These are phyloP conservation scores for Reutealis trisperma DNA, from an alignment of 345 rosid genomes.

Conservation along the genomic window DNA sequence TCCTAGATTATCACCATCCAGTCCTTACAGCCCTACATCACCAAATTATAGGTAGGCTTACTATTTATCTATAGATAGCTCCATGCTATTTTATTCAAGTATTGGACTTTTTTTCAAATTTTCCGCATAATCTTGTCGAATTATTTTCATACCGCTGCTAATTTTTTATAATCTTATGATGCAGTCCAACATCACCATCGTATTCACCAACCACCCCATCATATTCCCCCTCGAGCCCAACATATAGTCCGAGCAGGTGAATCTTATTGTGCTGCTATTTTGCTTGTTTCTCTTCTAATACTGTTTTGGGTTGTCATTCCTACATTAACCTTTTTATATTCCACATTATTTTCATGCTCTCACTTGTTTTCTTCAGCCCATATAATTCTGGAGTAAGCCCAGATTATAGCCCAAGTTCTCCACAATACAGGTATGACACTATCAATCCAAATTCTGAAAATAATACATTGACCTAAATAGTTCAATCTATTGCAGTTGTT, in stretches of 20 bases:
- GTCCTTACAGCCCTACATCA: slow-evolving; percentile 96
- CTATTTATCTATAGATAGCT: background rate
- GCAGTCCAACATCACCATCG: slow-evolving; percentile 89
- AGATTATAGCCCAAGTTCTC: slow-evolving; percentile 79
- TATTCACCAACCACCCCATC: slow-evolving; percentile 95
- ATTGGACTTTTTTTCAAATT: background rate
- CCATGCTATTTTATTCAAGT: background rate
- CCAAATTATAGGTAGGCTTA: slow-evolving; percentile 73
- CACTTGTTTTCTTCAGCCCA: slow-evolving; percentile 48
- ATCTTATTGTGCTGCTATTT: background rate
- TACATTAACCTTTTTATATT: background rate
- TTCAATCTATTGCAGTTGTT: background rate
- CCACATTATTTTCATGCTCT: background rate
- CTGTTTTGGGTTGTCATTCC: background rate
- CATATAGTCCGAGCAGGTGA: slow-evolving; percentile 96
- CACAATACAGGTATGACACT: slow-evolving; percentile 51
- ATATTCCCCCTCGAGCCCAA: slow-evolving; percentile 87
- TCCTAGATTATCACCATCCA: slow-evolving; percentile 79
- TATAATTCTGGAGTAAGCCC: slow-evolving; percentile 72
- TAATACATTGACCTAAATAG: background rate
- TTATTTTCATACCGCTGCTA: background rate
- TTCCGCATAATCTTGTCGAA: background rate
- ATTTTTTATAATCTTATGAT: background rate
- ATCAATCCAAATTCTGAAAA: background rate
- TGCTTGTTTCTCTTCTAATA: background rate